Evolutionary conservation across 2,329 filamentous ascomycete genomes (phyloP).

Genomic region (Cladophialophora yegresii): DNA sequence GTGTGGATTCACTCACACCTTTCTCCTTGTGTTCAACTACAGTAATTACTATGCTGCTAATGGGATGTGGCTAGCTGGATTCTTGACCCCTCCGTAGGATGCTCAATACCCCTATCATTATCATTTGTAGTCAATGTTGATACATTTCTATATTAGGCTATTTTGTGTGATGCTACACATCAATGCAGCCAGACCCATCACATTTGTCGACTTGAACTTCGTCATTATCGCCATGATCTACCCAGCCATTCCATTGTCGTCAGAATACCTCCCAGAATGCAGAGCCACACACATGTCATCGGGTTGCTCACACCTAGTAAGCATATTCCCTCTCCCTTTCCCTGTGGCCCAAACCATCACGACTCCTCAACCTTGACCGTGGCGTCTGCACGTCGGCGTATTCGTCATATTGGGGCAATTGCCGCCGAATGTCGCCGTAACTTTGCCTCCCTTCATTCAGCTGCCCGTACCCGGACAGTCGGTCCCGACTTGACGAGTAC

Average conservation of each 20-base stretch:
- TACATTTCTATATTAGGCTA: conserved; percentile 3
- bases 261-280: background rate
- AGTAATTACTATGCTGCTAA: background rate
- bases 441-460: conserved; percentile 23
- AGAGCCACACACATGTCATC: background rate
- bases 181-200: background rate
- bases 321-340: conserved; percentile 28
- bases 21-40: too few relatives aligned
- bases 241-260: conserved; percentile 8
- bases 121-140: background rate
- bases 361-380: conserved; percentile 16
- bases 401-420: conserved; percentile 28
- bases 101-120: background rate
- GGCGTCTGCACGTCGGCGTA: conserved; percentile 24
- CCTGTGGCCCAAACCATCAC: conserved; percentile 7
- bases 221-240: conserved; percentile 5
- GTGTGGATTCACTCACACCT: too few relatives aligned
- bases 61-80: background rate
- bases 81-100: background rate
- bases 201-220: background rate
- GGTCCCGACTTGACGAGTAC: conserved; percentile 24
- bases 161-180: background rate
- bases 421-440: conserved; percentile 32
- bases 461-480: conserved; percentile 24
- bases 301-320: conserved; percentile 13